Base-by-base conservation (phyloP, 2,329 filamentous ascomycete species). In the Dactylellina parvicollis region DNA sequence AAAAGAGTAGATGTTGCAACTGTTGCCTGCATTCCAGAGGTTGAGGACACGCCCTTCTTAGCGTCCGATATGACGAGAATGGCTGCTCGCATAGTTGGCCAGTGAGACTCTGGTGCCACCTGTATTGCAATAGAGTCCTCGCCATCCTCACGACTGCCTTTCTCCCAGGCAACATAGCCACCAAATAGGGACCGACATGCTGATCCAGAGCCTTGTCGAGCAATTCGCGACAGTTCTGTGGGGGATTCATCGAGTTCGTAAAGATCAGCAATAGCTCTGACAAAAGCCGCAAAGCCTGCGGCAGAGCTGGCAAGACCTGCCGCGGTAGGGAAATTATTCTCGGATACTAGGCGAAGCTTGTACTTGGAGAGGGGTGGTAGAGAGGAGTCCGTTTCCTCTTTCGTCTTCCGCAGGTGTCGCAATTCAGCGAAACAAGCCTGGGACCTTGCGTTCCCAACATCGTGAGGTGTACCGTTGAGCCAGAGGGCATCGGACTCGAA, bases 251-350 rank as follows among this genome's bases (percentile, higher is more conserved):
- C 89, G 4, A 99, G 88, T 80, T 91, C 85, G 83, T 98, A 99
- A 40, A 99, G 87, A 81, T 98, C 87, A 34, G 95, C 95, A 77
- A 99, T 92, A 76, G 92, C 93, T 69, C 92, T 87, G 18, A 98
- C 88, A 4, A 90, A 83, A 18, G 88, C 88, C 1, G 88, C 88
- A 75, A 90, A 90, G 3, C 88, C 88, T 0, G 88, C 88, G 0
- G 88, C 89, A 0, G 88, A 90, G 16, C 87, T 89, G 2, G 89
- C 89, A 14, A 99, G 88, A 4, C 95, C 95, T 3, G 95, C 95
- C 24, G 95, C 95, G 1, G 95, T 99, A 75, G 95, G 95, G 86
- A 99, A 99, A 86, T 99, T 99, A 86, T 99, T 99, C 84, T 95
- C 91, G 66, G 91, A 95, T 65, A 97, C 92, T 76, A 99, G 89